These are phyloP conservation scores for Platanthera zijinensis DNA, from an alignment of 106 monocot species.

Conservation along the genomic window DNA sequence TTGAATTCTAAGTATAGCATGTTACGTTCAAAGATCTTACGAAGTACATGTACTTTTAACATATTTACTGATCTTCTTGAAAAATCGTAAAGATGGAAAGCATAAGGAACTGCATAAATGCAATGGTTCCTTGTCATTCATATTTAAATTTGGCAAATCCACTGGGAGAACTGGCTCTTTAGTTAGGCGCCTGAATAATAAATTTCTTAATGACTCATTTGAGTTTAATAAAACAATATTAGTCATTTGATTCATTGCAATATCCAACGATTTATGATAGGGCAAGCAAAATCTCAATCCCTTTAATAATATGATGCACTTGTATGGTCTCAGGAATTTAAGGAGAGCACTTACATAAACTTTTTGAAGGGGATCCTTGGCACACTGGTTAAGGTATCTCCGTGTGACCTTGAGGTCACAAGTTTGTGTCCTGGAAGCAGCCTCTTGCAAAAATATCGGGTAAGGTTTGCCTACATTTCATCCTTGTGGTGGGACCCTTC, in stretches of 20 bases:
- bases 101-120: neutral
- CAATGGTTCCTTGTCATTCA: neutral
- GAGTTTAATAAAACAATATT: neutral
- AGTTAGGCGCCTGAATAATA: no score
- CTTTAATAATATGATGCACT: no score
- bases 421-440: no score
- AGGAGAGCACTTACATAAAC: neutral
- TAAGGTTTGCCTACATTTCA: no score
- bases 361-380: no score
- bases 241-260: no score
- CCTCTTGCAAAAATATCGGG: no score
- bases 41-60: neutral
- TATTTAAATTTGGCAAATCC: neutral
- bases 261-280: neutral
- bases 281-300: neutral
- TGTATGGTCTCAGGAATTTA: neutral
- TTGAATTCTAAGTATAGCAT: neutral
- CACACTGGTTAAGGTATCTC: no score
- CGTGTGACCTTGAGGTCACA: no score
- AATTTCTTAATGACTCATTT: neutral
- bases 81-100: neutral
- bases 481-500: no score
- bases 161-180: neutral
- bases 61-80: constrained; percentile 1
- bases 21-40: neutral